These are phyloP conservation scores for Penicillium angulare DNA, from an alignment of 495 filamentous ascomycete genomes.

Conservation along the genomic window DNA sequence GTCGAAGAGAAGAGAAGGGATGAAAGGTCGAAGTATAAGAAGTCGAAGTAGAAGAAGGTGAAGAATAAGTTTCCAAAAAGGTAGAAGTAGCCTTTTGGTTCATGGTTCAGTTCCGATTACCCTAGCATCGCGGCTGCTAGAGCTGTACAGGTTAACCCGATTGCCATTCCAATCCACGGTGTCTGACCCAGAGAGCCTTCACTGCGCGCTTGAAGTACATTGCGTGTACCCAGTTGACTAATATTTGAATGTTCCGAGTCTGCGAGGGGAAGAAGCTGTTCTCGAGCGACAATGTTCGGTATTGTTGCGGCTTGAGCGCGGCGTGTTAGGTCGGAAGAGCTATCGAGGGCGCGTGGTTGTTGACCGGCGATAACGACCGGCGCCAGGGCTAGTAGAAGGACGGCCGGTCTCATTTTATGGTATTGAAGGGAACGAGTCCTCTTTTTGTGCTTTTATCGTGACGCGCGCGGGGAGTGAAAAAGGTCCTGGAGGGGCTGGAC, in stretches of 20 bases:
- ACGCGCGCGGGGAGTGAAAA: not conserved
- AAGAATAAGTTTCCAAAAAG: slow-evolving; percentile 9
- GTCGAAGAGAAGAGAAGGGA: slow-evolving; percentile 16
- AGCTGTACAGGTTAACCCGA: slow-evolving; percentile 45
- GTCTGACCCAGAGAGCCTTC: slow-evolving; percentile 47
- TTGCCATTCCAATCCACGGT: slow-evolving; percentile 50
- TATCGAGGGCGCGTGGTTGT: slow-evolving; percentile 19
- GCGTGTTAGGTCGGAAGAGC: slow-evolving; percentile 24
- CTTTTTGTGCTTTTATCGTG: not conserved
- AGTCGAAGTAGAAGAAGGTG: slow-evolving; percentile 10
- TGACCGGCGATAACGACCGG: slow-evolving; percentile 34
- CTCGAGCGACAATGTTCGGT: slow-evolving; percentile 16
- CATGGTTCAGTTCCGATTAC: slow-evolving; percentile 4
- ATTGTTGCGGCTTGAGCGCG: slow-evolving; percentile 28
- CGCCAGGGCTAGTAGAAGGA: slow-evolving; percentile 30
- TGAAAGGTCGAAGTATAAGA: too few relatives aligned
- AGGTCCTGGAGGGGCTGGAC: not conserved
- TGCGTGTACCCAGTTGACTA: slow-evolving; percentile 6
- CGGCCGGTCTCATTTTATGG: slow-evolving; percentile 33
- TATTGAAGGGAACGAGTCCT: not conserved
- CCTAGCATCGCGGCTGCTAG: slow-evolving; percentile 47
- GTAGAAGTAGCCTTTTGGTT: slow-evolving; percentile 9
- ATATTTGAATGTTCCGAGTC: not conserved
- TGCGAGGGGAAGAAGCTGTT: slow-evolving; percentile 5
- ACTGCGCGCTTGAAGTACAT: slow-evolving; percentile 37